These are phyloP conservation scores for Boletus tomentosulus DNA, from an alignment of 768 basidiomycete species.

Conservation along the genomic window DNA sequence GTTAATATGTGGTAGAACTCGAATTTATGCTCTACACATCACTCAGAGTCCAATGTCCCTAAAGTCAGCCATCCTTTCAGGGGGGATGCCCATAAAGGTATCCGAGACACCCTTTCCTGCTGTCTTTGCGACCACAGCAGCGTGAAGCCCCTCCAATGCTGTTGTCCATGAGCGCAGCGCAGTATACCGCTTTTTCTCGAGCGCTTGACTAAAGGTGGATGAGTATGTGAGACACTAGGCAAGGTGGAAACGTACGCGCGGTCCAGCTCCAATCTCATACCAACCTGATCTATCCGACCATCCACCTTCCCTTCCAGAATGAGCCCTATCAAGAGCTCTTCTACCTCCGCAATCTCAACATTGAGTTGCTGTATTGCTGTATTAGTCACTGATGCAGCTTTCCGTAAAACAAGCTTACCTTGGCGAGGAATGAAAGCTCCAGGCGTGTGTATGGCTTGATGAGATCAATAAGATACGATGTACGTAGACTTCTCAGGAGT, in stretches of 20 bases:
- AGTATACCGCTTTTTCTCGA: conserved; percentile 82
- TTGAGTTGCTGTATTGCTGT: conserved; percentile 75
- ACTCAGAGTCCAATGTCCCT: conserved; percentile 26
- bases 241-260: conserved; percentile 50
- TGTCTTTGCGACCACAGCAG: conserved; percentile 71
- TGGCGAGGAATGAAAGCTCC: conserved; percentile 89
- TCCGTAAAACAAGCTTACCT: conserved; percentile 43
- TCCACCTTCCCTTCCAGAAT: conserved; percentile 98
- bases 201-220: conserved; percentile 60
- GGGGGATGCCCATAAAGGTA: conserved; percentile 33
- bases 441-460: conserved; percentile 97
- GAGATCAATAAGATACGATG: conserved; percentile 95
- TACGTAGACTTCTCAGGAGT: conserved; percentile 87
- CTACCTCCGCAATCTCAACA: conserved; percentile 87
- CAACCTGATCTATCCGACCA: conserved; percentile 94
- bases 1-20: conserved; percentile 1
- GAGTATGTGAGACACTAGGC: background rate
- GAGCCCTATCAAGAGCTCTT: conserved; percentile 87
- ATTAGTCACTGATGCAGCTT: background rate
- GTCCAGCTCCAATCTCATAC: conserved; percentile 88
- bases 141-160: conserved; percentile 73
- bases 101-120: conserved; percentile 34
- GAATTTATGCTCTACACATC: conserved; percentile 7
- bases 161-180: conserved; percentile 81
- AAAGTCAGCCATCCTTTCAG: conserved; percentile 31